A percentile compares a stretch with the other conserved stretches of the same genome.
phyloP scores from a whole-genome alignment of 306 rosid genomes.

The Senna tora region DNA sequence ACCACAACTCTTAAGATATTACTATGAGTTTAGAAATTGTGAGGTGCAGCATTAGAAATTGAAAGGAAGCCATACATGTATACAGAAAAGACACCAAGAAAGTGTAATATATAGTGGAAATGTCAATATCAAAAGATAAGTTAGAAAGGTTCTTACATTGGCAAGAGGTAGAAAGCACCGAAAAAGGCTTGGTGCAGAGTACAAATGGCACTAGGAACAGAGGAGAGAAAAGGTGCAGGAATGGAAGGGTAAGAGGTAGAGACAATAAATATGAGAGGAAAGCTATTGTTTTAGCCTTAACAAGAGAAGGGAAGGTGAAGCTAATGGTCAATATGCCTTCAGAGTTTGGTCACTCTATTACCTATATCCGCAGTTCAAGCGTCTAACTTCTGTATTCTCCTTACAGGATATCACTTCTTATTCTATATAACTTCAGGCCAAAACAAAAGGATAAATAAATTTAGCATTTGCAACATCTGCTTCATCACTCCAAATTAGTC shows the following conservation, averaged over 20 bases:
- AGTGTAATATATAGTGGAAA: background rate
- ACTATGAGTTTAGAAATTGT: background rate
- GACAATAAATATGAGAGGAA: slow-evolving; percentile 23
- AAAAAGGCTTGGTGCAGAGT: slow-evolving; percentile 26
- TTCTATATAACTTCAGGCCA: too few relatives aligned
- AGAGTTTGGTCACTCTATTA: slow-evolving; percentile 14
- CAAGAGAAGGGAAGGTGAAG: slow-evolving; percentile 45
- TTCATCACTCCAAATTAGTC: too few relatives aligned
- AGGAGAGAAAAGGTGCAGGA: background rate
- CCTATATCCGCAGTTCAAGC: slow-evolving; percentile 23
- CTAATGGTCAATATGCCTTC: slow-evolving; percentile 37
- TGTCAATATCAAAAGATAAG: slow-evolving; percentile 23
- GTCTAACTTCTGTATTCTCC: background rate
- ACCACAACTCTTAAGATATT: background rate
- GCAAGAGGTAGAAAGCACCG: slow-evolving; percentile 5
- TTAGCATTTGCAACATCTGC: too few relatives aligned
- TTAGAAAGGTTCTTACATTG: slow-evolving; percentile 29
- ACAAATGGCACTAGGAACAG: background rate
- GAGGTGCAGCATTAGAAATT: background rate
- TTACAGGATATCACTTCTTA: too few relatives aligned
- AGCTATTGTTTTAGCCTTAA: background rate
- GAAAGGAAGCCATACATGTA: background rate
- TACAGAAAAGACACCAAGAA: background rate
- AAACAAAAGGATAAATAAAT: too few relatives aligned
- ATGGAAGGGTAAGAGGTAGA: slow-evolving; percentile 8